Evolutionary conservation across 371 early-diverging fungal species (phyloP), one percentile per base, ranked within the genome.

Genomic region (Umbelopsis sp.): DNA sequence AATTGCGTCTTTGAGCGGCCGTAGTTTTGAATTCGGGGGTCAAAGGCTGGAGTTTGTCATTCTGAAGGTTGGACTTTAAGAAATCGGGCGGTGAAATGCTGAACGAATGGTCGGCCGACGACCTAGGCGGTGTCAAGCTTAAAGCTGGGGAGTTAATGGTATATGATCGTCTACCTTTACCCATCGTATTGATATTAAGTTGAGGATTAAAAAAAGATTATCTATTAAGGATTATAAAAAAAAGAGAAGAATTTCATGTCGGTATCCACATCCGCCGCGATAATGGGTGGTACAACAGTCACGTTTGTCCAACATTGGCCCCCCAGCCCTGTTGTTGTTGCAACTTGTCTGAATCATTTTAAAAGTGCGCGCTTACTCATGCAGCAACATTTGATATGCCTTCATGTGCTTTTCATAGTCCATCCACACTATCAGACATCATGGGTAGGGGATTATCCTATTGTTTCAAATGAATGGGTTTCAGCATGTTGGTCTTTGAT

Each of bases 1-100:
- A 84, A 63, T 84, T 81, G 63, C 81, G 69, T 70, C 84, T 65
- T 48, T 84, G 84, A 25, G 84, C 80, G 4, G 57, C 71, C 7
- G 63, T 62, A 9, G 66, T 44, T 32, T 45, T 52, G 32, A 14
- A 45, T 20, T 57, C 63, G 50, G 57, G 24, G 10, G 45, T 52
- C 32, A 25, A 16, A 65, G 65, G n/a, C 25, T 67, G 29, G 11
- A 63, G 50, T 9, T 46, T 63, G 52, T 24, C 67, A 64, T 32
- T 67, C 64, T 50, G 64, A 37, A 22, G 64, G 22, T 29, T 51
- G 44, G 38, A 53, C 46, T 51, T 67, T 44, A 45, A 29, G 44
- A 32, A 57, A 50, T 32, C 66, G 10, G 57, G 57, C 35, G 57
- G 57, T 18, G 57, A 57, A 57, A 57, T 29, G 29, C 57, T 57